Conservation (phyloP, 2,329 filamentous ascomycete species). For the Xylariaceae sp. region DNA sequence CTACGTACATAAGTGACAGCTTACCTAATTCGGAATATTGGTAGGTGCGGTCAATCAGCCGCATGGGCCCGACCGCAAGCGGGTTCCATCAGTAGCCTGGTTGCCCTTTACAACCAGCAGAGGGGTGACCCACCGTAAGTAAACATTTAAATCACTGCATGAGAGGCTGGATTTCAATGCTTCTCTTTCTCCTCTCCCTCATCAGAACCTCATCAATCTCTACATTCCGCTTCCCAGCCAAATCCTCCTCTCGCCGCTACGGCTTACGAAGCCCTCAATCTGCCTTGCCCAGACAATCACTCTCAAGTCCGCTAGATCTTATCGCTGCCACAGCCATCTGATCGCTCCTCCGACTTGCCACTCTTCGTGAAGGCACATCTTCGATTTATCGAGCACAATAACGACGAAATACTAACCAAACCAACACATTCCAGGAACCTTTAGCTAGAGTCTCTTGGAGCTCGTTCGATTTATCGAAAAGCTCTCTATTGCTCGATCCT, state of each 20-base stretch:
- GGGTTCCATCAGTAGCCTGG: constrained; percentile 6
- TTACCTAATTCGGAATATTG: neutral
- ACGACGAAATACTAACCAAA: constrained; percentile 41
- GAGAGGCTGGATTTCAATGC: constrained; percentile 10
- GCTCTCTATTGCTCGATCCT: constrained; percentile 23
- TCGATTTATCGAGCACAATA: constrained; percentile 46
- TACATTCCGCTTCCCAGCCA: constrained; percentile 11
- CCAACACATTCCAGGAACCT: constrained; percentile 46
- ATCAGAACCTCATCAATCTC: constrained; percentile 19
- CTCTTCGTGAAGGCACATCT: constrained; percentile 37
- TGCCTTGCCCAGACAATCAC: constrained; percentile 28
- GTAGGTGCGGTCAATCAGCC: neutral
- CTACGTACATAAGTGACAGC: no score
- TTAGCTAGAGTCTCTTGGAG: constrained; percentile 58
- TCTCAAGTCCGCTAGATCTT: constrained; percentile 44
- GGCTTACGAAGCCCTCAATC: constrained; percentile 13
- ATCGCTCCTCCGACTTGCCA: constrained; percentile 43
- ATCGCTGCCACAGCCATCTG: constrained; percentile 40
- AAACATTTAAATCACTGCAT: constrained; percentile 22
- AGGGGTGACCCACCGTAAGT: constrained; percentile 21
- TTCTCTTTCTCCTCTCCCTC: constrained; percentile 14
- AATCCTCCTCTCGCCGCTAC: constrained; percentile 9
- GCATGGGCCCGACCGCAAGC: no score
- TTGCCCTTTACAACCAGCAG: constrained; percentile 21
- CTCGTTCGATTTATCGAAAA: constrained; percentile 43